Evolutionary conservation across 169 alveolate species (phyloP), one percentile per base, ranked within the genome.

Genomic region (Babesia bovis): DNA sequence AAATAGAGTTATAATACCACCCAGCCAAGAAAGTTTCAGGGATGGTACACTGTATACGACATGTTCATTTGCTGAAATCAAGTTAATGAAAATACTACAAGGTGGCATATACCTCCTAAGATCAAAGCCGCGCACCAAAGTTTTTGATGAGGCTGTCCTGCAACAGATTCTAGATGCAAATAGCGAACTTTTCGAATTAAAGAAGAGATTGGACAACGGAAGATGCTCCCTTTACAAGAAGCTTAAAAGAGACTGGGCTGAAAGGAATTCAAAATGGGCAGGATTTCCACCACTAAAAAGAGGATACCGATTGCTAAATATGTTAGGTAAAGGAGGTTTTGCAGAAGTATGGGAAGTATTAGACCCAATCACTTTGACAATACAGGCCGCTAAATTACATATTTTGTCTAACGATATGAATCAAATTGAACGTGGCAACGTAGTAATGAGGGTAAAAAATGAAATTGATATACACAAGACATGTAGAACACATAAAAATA

Each of bases 311-410:
- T 75, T 93, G 72, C 81, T 93, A 69, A 93, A 93, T 59, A 88
- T 93, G 93, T 85, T 93, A 28, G 97, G 97, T 12, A 90, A 92
- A 76, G 97, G 97, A 12, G 97, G 97, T 13, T 93, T 93, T 63
- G 95, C 96, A 6, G 97, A 93, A 74, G 97, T 93, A 6, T 93
- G 97, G 97, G 97, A 93, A 73, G 96, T 90, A 55, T 85, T 93
- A 38, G 95, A 93, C 66, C 93, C 95, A 33, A 89, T 90, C 50
- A 93, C 95, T 21, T 90, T 91, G 78, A 90, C 85, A 49, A 91
- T 91, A 52, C 90, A 90, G 26, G 96, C 96, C 9, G 96, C 96
- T 35, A 93, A 93, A 66, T 89, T 93, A 32, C 96, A 92, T 77
- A 92, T 89, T 21, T 82, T 93, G 42, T 89, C 94, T 28, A 85